Evolutionary conservation across 805 yeast genomes (phyloP).

Genomic region (Ogataea zsoltii): DNA sequence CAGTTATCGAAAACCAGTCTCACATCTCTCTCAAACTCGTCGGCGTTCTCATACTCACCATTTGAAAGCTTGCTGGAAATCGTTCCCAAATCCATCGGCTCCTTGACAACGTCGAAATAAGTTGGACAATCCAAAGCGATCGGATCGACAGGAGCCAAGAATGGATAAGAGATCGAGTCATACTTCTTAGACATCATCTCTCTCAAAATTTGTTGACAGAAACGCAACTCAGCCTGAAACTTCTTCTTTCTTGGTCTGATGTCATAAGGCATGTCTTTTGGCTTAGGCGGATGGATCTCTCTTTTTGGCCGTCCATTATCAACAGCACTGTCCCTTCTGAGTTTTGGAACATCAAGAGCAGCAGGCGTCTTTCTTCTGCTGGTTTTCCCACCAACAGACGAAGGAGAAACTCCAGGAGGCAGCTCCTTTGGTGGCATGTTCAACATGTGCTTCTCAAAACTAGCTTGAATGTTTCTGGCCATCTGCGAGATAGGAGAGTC

Average conservation of each 20-base stretch:
- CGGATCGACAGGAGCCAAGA: conserved; percentile 91
- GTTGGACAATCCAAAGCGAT: conserved; percentile 91
- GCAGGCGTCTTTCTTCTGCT: conserved; percentile 36
- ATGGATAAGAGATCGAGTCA: conserved; percentile 84
- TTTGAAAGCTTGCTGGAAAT: conserved; percentile 76
- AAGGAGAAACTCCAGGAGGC: conserved; percentile 28
- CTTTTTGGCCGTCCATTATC: conserved; percentile 87
- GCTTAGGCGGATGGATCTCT: conserved; percentile 94
- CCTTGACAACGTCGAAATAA: conserved; percentile 79
- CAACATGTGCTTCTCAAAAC: conserved; percentile 89
- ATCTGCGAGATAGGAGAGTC: conserved; percentile 82
- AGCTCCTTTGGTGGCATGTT: conserved; percentile 76
- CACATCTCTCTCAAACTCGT: conserved; percentile 82
- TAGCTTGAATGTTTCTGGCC: conserved; percentile 88
- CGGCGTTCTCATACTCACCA: conserved; percentile 86
- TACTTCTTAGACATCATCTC: conserved; percentile 84
- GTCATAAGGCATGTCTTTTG: conserved; percentile 91
- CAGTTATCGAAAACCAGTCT: conserved; percentile 85
- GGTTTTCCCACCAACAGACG: conserved; percentile 28
- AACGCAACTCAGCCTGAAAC: conserved; percentile 84
- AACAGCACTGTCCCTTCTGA: conserved; percentile 69
- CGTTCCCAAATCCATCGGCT: conserved; percentile 95
- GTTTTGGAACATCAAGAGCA: conserved; percentile 55
- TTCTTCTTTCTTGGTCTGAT: conserved; percentile 90
- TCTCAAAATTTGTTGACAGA: conserved; percentile 77